These are phyloP conservation scores for Thraustotheca clavata DNA, from an alignment of 352 stramenopile genomes.

Conservation along the genomic window DNA sequence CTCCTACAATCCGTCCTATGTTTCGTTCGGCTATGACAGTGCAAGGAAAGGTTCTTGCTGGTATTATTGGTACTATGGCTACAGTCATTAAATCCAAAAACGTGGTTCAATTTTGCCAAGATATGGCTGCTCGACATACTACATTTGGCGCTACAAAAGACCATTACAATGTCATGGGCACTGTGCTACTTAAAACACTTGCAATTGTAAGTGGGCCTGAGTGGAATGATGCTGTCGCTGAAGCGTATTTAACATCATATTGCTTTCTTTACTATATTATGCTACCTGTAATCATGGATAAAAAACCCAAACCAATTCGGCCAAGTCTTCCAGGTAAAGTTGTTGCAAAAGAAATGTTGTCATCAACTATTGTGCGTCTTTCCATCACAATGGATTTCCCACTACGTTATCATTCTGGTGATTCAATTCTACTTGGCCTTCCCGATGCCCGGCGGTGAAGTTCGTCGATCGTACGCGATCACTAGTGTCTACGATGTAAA, in stretches of 20 bases:
- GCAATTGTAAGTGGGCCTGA: constrained; percentile 13
- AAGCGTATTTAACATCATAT: constrained; percentile 17
- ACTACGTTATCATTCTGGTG: constrained; percentile 5
- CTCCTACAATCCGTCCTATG: constrained; percentile 1
- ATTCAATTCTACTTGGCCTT: constrained; percentile 1
- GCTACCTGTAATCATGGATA: constrained; percentile 13
- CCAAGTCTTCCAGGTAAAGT: not conserved
- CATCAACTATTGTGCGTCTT: not conserved
- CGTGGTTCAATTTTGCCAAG: constrained; percentile 11
- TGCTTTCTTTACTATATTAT: constrained; percentile 20
- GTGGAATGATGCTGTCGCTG: constrained; percentile 7
- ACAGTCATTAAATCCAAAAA: not conserved
- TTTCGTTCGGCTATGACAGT: constrained; percentile 16
- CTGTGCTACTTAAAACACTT: constrained; percentile 17
- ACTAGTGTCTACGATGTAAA: not conserved
- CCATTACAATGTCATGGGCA: constrained; percentile 8
- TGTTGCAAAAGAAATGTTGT: not conserved
- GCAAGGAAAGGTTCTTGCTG: constrained; percentile 12
- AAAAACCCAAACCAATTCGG: not conserved
- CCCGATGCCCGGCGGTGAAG: not conserved
- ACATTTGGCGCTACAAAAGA: not conserved
- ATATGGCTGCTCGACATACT: not conserved
- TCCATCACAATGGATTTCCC: constrained; percentile 10
- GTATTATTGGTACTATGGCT: constrained; percentile 8
- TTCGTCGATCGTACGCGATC: not conserved